Evolutionary conservation across 176 grass and related monocot genomes (phyloP).

Genomic region (Eragrostis curvula): DNA sequence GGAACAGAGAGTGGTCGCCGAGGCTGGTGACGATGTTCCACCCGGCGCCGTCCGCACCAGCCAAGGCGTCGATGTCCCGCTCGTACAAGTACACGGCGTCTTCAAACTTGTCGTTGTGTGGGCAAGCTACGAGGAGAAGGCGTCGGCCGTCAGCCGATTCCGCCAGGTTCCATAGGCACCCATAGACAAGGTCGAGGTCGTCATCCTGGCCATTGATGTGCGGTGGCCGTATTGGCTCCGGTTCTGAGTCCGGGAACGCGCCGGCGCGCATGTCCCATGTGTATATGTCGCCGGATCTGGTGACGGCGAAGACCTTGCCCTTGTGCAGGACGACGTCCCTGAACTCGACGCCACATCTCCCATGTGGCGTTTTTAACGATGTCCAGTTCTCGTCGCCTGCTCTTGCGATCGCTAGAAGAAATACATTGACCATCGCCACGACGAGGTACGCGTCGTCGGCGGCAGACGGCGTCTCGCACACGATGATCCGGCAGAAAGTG

Average conservation of each 20-base stretch:
- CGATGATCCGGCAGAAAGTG: neutral
- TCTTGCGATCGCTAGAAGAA: neutral
- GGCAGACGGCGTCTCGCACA: neutral
- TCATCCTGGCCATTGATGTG: neutral
- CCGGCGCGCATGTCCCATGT: neutral
- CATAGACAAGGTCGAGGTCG: neutral
- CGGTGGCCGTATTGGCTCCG: neutral
- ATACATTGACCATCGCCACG: neutral
- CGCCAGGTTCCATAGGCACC: neutral
- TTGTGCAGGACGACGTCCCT: neutral
- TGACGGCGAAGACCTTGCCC: neutral
- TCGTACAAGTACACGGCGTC: too few species aligned
- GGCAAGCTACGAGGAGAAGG: neutral
- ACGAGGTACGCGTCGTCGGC: neutral
- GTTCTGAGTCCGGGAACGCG: neutral
- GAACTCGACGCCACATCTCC: neutral
- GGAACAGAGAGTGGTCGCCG: too few species aligned
- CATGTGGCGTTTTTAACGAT: neutral
- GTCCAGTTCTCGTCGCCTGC: neutral
- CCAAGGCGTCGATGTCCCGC: too few species aligned
- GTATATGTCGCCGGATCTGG: neutral
- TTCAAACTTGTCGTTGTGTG: too few species aligned
- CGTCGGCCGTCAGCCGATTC: neutral
- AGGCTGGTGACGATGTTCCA: too few species aligned
- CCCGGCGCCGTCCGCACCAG: too few species aligned